phyloP scores from a whole-genome alignment of 1,284 basidiomycete species.

The Puccinia triticina region DNA sequence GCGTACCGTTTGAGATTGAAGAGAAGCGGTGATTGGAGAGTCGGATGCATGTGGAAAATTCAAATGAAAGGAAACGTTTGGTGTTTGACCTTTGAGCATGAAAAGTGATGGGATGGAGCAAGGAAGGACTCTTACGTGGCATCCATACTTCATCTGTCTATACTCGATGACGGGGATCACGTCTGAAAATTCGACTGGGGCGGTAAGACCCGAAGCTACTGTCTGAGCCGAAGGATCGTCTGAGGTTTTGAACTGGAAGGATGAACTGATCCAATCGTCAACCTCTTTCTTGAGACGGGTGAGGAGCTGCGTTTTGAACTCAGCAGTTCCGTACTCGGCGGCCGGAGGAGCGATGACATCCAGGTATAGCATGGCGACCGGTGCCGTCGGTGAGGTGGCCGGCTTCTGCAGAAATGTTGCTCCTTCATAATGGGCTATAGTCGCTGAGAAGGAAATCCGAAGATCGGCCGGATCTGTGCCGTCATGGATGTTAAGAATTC shows the following conservation, averaged over 20 bases:
- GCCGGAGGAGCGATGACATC: conserved; percentile 11
- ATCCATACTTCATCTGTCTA: conserved; percentile 14
- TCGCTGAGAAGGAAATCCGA: not conserved
- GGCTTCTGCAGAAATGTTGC: not conserved
- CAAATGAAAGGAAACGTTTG: not conserved
- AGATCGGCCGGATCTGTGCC: conserved; percentile 7
- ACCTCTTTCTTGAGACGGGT: conserved; percentile 2
- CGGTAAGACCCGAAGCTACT: not conserved
- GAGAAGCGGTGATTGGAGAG: not conserved
- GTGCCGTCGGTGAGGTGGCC: not conserved
- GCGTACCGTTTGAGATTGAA: not conserved
- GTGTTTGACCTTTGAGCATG: not conserved
- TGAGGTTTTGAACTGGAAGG: conserved; percentile 1
- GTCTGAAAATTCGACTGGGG: not conserved
- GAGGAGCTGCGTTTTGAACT: not conserved
- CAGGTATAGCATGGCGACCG: conserved; percentile 11
- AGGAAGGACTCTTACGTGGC: conserved; percentile 11
- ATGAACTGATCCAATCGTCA: conserved; percentile 27
- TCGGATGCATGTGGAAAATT: not conserved
- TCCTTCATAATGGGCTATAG: not conserved
- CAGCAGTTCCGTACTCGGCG: not conserved
- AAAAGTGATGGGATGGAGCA: not conserved
- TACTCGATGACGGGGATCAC: conserved; percentile 28
- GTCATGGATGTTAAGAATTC: not conserved
- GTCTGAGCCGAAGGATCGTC: not conserved